Percentiles rank a stretch among this genome's conserved stretches.
Conservation (phyloP, 371 early-diverging fungal genomes). For the Thermomucor indicae-seudaticae region DNA sequence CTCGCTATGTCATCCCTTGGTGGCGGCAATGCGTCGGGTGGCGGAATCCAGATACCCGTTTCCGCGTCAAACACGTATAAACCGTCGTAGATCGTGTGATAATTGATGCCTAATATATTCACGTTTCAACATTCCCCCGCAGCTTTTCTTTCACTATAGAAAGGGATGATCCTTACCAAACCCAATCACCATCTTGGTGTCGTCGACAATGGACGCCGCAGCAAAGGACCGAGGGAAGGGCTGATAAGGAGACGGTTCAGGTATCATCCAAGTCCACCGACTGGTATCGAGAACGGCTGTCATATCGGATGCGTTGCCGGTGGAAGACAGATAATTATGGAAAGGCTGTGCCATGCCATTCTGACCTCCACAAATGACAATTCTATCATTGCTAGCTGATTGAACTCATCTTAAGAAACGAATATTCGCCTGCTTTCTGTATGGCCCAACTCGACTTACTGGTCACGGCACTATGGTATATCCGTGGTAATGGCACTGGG, state of each 20-base stretch:
- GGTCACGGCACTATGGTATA: constrained; percentile 30
- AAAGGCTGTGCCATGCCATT: constrained; percentile 22
- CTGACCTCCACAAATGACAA: constrained; percentile 31
- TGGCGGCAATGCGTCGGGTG: neutral
- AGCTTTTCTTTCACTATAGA: too few relatives aligned
- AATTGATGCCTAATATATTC: constrained; percentile 19
- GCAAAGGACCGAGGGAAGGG: constrained; percentile 33
- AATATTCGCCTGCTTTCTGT: neutral
- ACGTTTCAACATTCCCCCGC: neutral
- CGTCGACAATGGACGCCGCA: constrained; percentile 17
- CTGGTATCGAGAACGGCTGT: constrained; percentile 20
- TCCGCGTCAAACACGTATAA: constrained; percentile 23
- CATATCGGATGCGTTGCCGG: constrained; percentile 10
- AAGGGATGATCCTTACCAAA: constrained; percentile 20
- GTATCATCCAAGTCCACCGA: constrained; percentile 24
- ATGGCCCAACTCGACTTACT: too few relatives aligned
- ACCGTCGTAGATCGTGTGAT: constrained; percentile 28
- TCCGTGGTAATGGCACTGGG: constrained; percentile 16
- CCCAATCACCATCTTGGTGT: constrained; percentile 24
- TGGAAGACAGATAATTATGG: constrained; percentile 22
- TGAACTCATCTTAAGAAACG: too few relatives aligned
- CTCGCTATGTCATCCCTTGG: neutral
- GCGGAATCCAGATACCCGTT: constrained; percentile 12
- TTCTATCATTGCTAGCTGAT: constrained; percentile 14
- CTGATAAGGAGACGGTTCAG: constrained; percentile 19